A percentile compares a stretch with the other conserved stretches of the same genome.
These are phyloP conservation scores for Aspergillus pseudonomiae DNA, from an alignment of 2,329 filamentous ascomycete species.

Conservation along the genomic window DNA sequence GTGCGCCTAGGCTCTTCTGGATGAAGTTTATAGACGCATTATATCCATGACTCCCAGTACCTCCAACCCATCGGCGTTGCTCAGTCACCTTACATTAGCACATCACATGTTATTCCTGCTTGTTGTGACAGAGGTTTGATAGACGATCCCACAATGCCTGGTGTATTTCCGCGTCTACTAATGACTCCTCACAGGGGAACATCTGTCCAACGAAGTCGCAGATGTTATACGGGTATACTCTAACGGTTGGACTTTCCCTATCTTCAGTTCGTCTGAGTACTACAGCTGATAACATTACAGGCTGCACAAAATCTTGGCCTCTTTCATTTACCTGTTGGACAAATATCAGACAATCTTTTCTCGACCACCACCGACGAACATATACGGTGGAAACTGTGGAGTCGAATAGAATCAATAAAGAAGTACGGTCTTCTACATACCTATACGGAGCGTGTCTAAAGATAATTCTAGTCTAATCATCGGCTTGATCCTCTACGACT, in stretches of 20 bases:
- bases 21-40: neutral
- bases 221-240: neutral
- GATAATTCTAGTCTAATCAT: neutral
- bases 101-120: neutral
- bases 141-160: neutral
- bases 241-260: neutral
- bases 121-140: neutral
- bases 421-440: neutral
- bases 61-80: neutral
- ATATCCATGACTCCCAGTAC: neutral
- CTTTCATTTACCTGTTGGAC: neutral
- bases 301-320: neutral
- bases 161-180: neutral
- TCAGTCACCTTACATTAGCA: neutral
- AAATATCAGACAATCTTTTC: neutral
- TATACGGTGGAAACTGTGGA: neutral
- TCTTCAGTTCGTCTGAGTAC: neutral
- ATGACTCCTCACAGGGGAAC: neutral
- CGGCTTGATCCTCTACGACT: neutral
- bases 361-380: neutral
- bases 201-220: neutral
- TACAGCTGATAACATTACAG: neutral
- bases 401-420: neutral
- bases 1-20: neutral
- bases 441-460: neutral